A percentile compares a stretch with the other conserved stretches of the same genome.
These are phyloP conservation scores for Musa balbisiana DNA, from an alignment of 202 grass and related monocot species.

Conservation along the genomic window DNA sequence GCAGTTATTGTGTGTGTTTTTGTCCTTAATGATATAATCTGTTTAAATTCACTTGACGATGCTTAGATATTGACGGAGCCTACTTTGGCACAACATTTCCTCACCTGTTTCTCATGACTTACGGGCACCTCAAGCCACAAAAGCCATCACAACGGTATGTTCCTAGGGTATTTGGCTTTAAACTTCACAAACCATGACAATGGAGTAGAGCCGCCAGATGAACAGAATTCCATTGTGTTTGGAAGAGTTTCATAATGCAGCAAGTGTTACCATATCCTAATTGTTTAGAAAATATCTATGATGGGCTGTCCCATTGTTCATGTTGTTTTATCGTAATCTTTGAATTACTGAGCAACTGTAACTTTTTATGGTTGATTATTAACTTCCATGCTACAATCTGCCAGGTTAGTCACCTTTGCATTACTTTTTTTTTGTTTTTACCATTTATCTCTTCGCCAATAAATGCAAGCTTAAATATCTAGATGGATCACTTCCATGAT, in stretches of 20 bases:
- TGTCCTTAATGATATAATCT: neutral
- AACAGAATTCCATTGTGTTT: neutral
- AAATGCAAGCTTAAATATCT: neutral
- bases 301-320: slow-evolving; percentile 19
- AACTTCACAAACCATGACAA: neutral
- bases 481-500: no score
- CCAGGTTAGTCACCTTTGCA: neutral
- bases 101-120: slow-evolving; percentile 2
- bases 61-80: neutral
- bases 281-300: slow-evolving; percentile 18
- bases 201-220: neutral
- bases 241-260: neutral
- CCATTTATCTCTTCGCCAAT: slow-evolving; percentile 2
- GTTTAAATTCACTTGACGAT: neutral
- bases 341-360: slow-evolving; percentile 17
- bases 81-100: neutral
- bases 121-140: neutral
- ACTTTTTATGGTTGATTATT: slow-evolving; percentile 29
- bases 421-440: neutral
- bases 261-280: neutral
- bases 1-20: neutral
- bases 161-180: neutral
- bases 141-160: neutral
- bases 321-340: neutral
- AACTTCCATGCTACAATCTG: slow-evolving; percentile 3